Conservation (phyloP, 2,329 filamentous ascomycete species). For the Aspergillus eucalypticola region DNA sequence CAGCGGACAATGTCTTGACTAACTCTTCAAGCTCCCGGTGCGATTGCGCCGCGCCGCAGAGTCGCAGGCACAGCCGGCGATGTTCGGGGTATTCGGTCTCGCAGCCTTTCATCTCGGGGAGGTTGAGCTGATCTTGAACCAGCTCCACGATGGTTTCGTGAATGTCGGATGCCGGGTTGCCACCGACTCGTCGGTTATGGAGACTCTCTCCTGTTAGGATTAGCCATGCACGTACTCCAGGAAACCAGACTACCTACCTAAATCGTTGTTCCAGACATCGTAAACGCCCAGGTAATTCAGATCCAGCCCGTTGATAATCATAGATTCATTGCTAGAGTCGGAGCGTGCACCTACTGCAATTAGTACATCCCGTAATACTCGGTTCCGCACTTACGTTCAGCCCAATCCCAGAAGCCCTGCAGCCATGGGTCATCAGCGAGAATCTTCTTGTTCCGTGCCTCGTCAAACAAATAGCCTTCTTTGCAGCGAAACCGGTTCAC, state of each 20-base stretch:
- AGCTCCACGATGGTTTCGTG: conserved; percentile 52
- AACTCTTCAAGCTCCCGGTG: conserved; percentile 50
- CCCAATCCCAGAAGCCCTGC: conserved; percentile 60
- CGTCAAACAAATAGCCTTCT: conserved; percentile 57
- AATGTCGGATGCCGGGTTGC: conserved; percentile 29
- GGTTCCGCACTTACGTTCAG: conserved; percentile 48
- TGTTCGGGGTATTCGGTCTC: conserved; percentile 57
- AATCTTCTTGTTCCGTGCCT: conserved; percentile 56
- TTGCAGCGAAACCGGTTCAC: conserved; percentile 52
- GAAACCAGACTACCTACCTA: conserved; percentile 31
- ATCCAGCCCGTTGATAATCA: conserved; percentile 59
- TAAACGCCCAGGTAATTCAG: conserved; percentile 62
- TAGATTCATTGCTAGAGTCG: conserved; percentile 49
- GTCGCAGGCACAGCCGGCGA: conserved; percentile 60
- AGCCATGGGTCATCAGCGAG: conserved; percentile 58
- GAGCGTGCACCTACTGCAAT: conserved; percentile 37
- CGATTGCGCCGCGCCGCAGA: conserved; percentile 61
- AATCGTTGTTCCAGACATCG: conserved; percentile 59
- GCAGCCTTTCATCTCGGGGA: conserved; percentile 54
- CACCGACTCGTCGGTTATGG: conserved; percentile 32
- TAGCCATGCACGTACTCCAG: conserved; percentile 8
- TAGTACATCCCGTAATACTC: conserved; percentile 3
- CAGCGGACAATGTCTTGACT: conserved; percentile 54
- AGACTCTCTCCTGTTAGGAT: conserved; percentile 33
- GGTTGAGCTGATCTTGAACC: conserved; percentile 48